These are phyloP conservation scores for Byssoonygena ceratinophila DNA, from an alignment of 2,329 filamentous ascomycete genomes.

Conservation along the genomic window DNA sequence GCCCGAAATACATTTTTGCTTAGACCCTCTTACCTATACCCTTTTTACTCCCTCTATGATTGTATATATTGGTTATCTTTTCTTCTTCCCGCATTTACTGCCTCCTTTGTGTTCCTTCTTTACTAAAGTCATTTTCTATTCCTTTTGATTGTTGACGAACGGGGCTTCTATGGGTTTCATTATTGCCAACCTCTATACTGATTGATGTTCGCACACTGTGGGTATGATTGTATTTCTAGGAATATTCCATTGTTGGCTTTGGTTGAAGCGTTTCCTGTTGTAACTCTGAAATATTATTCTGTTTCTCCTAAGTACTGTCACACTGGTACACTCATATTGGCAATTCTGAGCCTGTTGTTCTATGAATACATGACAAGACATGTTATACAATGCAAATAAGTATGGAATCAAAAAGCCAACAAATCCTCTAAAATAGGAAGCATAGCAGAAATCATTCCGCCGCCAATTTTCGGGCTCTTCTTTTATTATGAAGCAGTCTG, in stretches of 20 bases:
- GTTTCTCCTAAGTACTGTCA: not conserved
- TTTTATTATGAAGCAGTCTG: not conserved
- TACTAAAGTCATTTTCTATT: too few relatives aligned
- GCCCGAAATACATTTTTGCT: not conserved
- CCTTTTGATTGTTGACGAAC: too few relatives aligned
- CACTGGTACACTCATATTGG: not conserved
- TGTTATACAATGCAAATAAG: conserved; percentile 1
- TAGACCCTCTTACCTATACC: conserved; percentile 1
- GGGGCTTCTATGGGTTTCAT: too few relatives aligned
- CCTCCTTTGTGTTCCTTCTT: too few relatives aligned
- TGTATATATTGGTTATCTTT: not conserved
- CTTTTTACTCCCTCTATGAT: not conserved
- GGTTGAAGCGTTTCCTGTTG: too few relatives aligned
- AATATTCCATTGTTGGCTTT: too few relatives aligned
- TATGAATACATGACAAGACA: not conserved
- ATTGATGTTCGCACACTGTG: too few relatives aligned
- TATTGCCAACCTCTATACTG: too few relatives aligned
- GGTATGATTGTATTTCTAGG: too few relatives aligned
- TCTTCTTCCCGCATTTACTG: not conserved
- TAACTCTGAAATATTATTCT: too few relatives aligned
- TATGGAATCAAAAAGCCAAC: not conserved
- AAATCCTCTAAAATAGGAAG: not conserved
- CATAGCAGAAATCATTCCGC: not conserved
- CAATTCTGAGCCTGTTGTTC: not conserved
- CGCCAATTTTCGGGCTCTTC: too few relatives aligned